Base-by-base conservation (phyloP, 208 protist genomes). In the Angomonas deanei region DNA sequence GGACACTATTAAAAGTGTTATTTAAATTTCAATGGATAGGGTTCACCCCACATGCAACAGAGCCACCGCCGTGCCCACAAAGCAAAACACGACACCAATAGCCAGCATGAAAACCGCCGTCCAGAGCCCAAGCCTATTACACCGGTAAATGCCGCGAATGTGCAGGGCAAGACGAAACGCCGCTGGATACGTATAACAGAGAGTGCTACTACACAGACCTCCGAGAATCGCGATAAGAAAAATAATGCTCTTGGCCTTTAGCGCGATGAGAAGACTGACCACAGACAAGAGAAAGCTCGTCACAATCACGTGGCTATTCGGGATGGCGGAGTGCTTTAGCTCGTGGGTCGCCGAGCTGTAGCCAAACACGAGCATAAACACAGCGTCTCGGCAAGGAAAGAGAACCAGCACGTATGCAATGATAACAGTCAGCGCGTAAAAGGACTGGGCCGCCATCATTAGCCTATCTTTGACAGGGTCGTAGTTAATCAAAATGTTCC, bases 401-500 rank as follows among this genome's bases (percentile, higher is more conserved):
- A 91, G 62, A 24, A 91, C 72, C 27, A 91, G 63, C 26, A 80
- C 80, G 52, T 88, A 91, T 21, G 84, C 84, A 24, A 84, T 49
- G 28, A 66, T 82, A 26, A 87, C 63, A 0, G 84, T 84, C 26
- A 87, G 53, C 42, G 78, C 78, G 61, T 88, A 91, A 23, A 80
- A 46, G 0, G 61, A 61, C 23, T 80, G 62, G 0, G 74, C 74
- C 0, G 78, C 19, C 19, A 78, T 75, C 36, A 91, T 83, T 27
- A 87, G 34, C 5, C 46, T 63, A 34, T 91, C 84, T 8, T 47
- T 69, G 27, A 82, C 36, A 1, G 84, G 80, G 69, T 85, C 58
- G 63, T 91, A 91, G 62, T 81, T 85, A 19, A 68, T 85, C 13
- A 91, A 42, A 57, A 91, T 91, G 66, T 91, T 91, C 36, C 77